Percentiles rank a stretch among this genome's conserved stretches.
These are phyloP conservation scores for Clarireedia paspali DNA, from an alignment of 2,329 filamentous ascomycete genomes.

Conservation along the genomic window DNA sequence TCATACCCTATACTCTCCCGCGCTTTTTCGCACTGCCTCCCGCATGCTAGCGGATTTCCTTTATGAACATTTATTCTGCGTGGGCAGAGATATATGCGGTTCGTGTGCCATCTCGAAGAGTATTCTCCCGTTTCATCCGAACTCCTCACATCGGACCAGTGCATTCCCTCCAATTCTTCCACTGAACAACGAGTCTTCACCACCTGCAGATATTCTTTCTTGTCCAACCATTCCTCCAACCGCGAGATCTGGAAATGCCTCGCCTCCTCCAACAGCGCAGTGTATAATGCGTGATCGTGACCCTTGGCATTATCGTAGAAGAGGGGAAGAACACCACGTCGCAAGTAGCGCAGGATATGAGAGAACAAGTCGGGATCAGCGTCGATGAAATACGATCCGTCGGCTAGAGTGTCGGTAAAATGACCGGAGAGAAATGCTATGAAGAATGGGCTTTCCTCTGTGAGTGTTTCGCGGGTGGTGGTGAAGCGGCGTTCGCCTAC, in stretches of 20 bases:
- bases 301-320: constrained; percentile 28
- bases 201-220: constrained; percentile 8
- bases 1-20: not conserved
- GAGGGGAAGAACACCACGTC: constrained; percentile 28
- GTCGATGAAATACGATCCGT: constrained; percentile 34
- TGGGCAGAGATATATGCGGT: constrained; percentile 36
- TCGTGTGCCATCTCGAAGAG: constrained; percentile 19
- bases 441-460: not conserved
- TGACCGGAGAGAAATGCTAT: constrained; percentile 17
- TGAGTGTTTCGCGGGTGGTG: not conserved
- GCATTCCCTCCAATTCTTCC: not conserved
- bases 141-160: not conserved
- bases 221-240: constrained; percentile 26
- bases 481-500: constrained; percentile 8
- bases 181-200: not conserved
- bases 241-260: constrained; percentile 28
- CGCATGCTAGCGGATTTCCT: not conserved
- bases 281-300: constrained; percentile 31
- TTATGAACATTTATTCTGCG: constrained; percentile 18
- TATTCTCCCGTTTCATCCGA: not conserved
- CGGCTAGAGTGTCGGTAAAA: constrained; percentile 20
- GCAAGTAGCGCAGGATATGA: constrained; percentile 31
- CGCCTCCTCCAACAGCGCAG: constrained; percentile 28
- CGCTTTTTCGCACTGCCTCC: not conserved
- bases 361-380: constrained; percentile 31